phyloP scores from a whole-genome alignment of 2,329 filamentous ascomycete species.

The Cladosporium cucumerinum region DNA sequence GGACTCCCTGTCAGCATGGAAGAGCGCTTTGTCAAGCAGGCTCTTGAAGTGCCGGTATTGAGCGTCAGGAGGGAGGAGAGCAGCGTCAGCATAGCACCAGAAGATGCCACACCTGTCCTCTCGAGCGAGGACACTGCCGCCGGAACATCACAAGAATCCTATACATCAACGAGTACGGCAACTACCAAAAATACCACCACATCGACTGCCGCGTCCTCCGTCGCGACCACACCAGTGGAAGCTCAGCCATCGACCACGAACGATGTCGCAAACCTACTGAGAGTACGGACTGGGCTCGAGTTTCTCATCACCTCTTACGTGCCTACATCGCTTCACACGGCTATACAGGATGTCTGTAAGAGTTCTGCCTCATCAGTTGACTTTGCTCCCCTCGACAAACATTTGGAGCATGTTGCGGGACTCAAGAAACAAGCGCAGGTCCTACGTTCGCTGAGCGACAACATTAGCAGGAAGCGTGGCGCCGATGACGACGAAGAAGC shows the following conservation, averaged over 20 bases:
- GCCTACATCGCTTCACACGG: conserved; percentile 41
- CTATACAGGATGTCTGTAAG: conserved; percentile 44
- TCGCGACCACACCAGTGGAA: conserved; percentile 28
- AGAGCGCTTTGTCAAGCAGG: conserved; percentile 73
- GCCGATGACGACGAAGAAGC: conserved; percentile 62
- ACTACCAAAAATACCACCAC: conserved; percentile 19
- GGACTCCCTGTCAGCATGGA: conserved; percentile 78
- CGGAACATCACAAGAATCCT: conserved; percentile 25
- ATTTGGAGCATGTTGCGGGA: conserved; percentile 63
- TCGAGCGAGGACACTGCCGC: conserved; percentile 18
- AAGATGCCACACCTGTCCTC: conserved; percentile 24
- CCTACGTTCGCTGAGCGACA: conserved; percentile 65
- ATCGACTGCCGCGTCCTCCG: conserved; percentile 27
- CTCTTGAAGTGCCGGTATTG: conserved; percentile 72
- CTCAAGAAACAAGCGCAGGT: conserved; percentile 69
- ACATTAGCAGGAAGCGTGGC: conserved; percentile 62
- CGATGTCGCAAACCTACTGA: conserved; percentile 58
- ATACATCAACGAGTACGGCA: conserved; percentile 26
- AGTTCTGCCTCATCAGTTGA: conserved; percentile 47
- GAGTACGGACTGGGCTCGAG: conserved; percentile 60
- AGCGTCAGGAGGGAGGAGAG: conserved; percentile 60
- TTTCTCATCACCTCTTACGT: conserved; percentile 65
- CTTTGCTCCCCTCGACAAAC: conserved; percentile 68
- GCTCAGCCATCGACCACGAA: conserved; percentile 15
- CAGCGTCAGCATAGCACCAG: conserved; percentile 31